Evolutionary conservation across 2,329 filamentous ascomycete genomes (phyloP).

Genomic region (Aspergillus eucalypticola): DNA sequence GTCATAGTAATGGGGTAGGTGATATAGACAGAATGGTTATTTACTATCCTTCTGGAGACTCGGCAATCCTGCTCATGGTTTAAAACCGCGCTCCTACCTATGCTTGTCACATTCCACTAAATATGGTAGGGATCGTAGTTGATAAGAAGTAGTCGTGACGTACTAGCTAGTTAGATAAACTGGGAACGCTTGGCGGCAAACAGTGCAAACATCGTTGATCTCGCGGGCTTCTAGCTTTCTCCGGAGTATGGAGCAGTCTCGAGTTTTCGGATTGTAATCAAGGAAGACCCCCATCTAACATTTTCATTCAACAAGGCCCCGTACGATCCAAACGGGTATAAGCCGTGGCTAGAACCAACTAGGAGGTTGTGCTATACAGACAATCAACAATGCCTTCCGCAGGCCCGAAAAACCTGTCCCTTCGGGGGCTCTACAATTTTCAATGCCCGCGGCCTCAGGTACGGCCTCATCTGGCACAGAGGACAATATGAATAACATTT

Average conservation of each 20-base stretch:
- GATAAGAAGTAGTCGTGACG: background rate
- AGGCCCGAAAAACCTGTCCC: conserved; percentile 21
- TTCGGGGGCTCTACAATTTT: conserved; percentile 20
- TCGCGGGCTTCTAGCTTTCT: background rate
- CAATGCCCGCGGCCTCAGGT: conserved; percentile 23
- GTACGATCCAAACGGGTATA: background rate
- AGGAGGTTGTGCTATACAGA: background rate
- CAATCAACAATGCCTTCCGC: conserved; percentile 25
- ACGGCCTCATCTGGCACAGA: background rate
- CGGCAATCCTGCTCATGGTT: background rate
- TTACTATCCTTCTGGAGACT: background rate
- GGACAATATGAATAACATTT: background rate
- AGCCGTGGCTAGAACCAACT: background rate
- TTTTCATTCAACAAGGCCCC: background rate
- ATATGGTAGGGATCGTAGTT: no score
- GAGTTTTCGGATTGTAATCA: background rate
- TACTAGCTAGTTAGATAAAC: background rate
- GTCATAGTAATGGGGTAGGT: background rate
- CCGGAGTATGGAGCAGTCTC: background rate
- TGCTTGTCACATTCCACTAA: no score
- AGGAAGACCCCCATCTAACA: background rate
- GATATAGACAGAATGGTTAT: background rate
- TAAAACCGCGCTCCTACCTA: background rate
- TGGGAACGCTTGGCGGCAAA: conserved; percentile 6
- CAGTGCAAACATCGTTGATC: conserved; percentile 14